These are phyloP conservation scores for Microcyclosporella mali DNA, from an alignment of 2,329 filamentous ascomycete species.

Conservation along the genomic window DNA sequence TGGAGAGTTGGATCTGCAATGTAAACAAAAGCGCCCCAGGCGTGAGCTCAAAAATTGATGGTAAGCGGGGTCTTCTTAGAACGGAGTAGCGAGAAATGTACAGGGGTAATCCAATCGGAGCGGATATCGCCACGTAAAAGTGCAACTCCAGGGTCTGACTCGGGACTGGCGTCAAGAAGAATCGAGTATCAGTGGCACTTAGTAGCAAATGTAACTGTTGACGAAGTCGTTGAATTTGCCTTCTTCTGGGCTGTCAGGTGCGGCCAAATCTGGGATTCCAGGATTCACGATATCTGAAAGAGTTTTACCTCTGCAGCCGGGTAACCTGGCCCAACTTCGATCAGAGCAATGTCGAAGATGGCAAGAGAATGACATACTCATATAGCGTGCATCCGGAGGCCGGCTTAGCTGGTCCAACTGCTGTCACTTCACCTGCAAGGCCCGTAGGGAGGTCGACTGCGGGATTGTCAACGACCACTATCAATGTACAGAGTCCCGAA, in stretches of 20 bases:
- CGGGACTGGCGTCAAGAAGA: no score
- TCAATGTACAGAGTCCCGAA: not conserved
- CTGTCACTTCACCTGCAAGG: constrained; percentile 12
- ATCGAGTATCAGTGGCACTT: not conserved
- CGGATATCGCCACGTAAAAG: no score
- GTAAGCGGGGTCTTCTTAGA: no score
- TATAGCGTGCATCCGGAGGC: constrained; percentile 16
- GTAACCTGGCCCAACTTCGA: constrained; percentile 4
- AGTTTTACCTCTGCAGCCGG: constrained; percentile 10
- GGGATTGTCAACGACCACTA: not conserved
- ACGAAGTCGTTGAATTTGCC: constrained; percentile 15
- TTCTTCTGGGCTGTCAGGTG: constrained; percentile 4
- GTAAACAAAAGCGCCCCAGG: no score
- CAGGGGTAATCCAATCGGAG: no score
- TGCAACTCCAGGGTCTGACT: no score
- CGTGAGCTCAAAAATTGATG: no score
- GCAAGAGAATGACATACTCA: constrained; percentile 8
- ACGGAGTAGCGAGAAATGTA: no score
- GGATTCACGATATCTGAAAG: constrained; percentile 8
- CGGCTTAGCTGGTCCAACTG: constrained; percentile 11
- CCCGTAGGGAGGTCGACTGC: constrained; percentile 13
- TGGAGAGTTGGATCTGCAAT: no score
- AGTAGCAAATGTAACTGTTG: constrained; percentile 17
- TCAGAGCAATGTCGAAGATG: not conserved
- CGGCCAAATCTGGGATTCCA: constrained; percentile 8